Evolutionary conservation across 1,284 basidiomycete genomes (phyloP).

Genomic region (Cryptococcus sp.): DNA sequence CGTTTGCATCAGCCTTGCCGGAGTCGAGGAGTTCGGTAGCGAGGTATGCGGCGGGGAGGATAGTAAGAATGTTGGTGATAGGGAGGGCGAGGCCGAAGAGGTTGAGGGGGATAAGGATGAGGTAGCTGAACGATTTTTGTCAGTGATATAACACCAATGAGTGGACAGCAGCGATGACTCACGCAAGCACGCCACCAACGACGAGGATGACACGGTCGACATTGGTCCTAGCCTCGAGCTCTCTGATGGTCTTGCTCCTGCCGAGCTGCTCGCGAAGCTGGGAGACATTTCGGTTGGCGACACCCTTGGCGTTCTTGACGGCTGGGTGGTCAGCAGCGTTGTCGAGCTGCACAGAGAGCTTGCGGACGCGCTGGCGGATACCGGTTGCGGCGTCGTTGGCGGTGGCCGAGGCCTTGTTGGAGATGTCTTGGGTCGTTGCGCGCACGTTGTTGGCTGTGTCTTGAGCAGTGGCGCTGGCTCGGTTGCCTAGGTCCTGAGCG

Average conservation of each 20-base stretch:
- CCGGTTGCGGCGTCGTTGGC: constrained; percentile 18
- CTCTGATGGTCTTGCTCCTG: constrained; percentile 25
- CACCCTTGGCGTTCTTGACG: constrained; percentile 32
- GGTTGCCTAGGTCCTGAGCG: not conserved
- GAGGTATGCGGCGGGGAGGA: constrained; percentile 35
- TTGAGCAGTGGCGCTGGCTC: not conserved
- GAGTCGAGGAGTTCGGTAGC: constrained; percentile 32
- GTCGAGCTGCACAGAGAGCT: constrained; percentile 21
- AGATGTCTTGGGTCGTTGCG: constrained; percentile 1
- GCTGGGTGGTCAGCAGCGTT: constrained; percentile 32
- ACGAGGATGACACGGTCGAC: constrained; percentile 43
- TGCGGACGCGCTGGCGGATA: constrained; percentile 27
- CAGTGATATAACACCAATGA: not conserved
- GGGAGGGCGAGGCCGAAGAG: constrained; percentile 41
- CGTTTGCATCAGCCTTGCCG: constrained; percentile 12
- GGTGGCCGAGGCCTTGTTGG: constrained; percentile 1
- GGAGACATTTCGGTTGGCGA: constrained; percentile 28
- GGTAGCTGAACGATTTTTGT: constrained; percentile 30
- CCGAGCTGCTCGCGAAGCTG: constrained; percentile 34
- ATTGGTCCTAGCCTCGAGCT: constrained; percentile 35
- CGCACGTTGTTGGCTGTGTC: constrained; percentile 2
- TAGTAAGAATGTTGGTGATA: constrained; percentile 37
- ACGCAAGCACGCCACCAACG: constrained; percentile 32
- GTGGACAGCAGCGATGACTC: constrained; percentile 11
- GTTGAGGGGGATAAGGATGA: constrained; percentile 45